Base-by-base conservation (phyloP, 2,329 filamentous ascomycete genomes). In the Geoglossum cookeanum region DNA sequence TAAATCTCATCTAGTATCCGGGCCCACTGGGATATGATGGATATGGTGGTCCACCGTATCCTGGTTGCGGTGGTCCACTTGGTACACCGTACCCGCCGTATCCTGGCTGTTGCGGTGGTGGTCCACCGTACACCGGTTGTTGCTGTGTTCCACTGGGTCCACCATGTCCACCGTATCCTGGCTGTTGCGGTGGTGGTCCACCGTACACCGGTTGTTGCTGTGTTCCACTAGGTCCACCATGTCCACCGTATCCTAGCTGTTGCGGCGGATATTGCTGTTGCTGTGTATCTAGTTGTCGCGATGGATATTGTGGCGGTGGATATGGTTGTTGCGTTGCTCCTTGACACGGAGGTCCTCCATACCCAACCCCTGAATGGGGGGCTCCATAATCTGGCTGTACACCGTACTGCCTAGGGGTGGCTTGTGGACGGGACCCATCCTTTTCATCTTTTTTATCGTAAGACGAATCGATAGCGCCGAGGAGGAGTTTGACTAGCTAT, bases 361-460 rank as follows among this genome's bases (percentile, higher is more conserved):
- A 64, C 22, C 42, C 57, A 55, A 56, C 57, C 22, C 49, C 47
- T 9, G 48, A 7, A 52, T 27, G 49, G n/a, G 49, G 49, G 7
- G 4, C 49, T 37, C 49, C 49, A 17, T 48, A 52, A 17, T 58
- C 58, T 29, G 60, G 57, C 42, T 48, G 59, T 15, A 17, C 68
- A 49, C 70, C 68, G 57, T 71, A 70, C 47, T 68, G 67, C 33
- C 62, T 63, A 22, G 55, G 61, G 44, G 59, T 60, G 39, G 63
- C 64, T 58, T 61, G 39, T 27, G 45, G 32, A 51, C 58, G 62
- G 37, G 67, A 59, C 60, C 70, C 70, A 4, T 68, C 66, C 66
- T 79, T 79, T 67, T 84, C 81, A 61, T 84, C 80, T 66, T 83
- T 80, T 62, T 73, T 75, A 61, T 84, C 80, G 62, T 84, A 84